Percentiles rank a stretch among this genome's conserved stretches.
Evolutionary conservation across 371 early-diverging fungal species (phyloP).

Genomic region (Rhizopus delemar): DNA sequence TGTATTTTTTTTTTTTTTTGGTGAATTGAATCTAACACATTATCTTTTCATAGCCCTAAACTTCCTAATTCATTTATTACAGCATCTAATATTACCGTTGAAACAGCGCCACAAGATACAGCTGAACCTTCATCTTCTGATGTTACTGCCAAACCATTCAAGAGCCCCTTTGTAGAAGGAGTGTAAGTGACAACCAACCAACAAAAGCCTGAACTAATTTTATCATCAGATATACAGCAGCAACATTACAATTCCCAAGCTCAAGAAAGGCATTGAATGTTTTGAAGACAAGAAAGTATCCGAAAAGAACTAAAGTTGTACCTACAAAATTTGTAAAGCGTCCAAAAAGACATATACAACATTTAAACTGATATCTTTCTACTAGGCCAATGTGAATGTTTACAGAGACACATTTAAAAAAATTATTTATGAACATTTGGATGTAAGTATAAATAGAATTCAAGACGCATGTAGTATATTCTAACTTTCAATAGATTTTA

Average conservation of each 20-base stretch:
- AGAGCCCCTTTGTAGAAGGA: slow-evolving; percentile 21
- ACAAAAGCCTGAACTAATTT: not conserved
- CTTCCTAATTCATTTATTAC: slow-evolving; percentile 4
- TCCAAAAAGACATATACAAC: not conserved
- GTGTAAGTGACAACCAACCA: slow-evolving; percentile 10
- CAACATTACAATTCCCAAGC: slow-evolving; percentile 21
- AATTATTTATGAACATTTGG: slow-evolving; percentile 59
- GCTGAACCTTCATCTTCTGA: not conserved
- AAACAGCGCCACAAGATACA: not conserved
- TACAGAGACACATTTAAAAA: slow-evolving; percentile 53
- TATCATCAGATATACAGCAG: slow-evolving; percentile 6
- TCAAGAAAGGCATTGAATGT: slow-evolving; percentile 12
- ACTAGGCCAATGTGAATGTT: slow-evolving; percentile 33
- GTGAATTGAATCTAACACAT: not conserved
- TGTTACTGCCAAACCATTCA: slow-evolving; percentile 16
- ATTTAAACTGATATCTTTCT: not conserved
- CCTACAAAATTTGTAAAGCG: slow-evolving; percentile 25
- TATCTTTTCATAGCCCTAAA: not conserved
- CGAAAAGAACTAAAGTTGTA: slow-evolving; percentile 24
- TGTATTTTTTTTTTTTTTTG: not conserved
- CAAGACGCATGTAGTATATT: not conserved
- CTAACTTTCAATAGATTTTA: slow-evolving; percentile 27
- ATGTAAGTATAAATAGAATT: slow-evolving; percentile 29
- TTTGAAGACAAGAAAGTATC: slow-evolving; percentile 24
- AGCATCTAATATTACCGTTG: slow-evolving; percentile 5